Evolutionary conservation across 768 basidiomycete genomes (phyloP), one percentile per base, ranked within the genome.

Genomic region (Tricholoma sp.): DNA sequence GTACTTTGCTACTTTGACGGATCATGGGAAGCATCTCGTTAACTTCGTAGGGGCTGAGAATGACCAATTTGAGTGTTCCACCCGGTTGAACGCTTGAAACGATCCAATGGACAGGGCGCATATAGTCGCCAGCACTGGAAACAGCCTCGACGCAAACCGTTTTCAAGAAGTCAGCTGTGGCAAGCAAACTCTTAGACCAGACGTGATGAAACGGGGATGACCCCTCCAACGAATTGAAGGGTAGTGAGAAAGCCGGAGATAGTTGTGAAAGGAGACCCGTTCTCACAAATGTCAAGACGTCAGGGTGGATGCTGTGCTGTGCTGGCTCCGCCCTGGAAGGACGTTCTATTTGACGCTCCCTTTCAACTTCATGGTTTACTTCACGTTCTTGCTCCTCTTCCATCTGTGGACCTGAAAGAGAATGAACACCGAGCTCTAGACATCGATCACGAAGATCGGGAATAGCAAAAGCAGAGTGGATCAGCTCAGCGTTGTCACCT

Each of bases 321-420:
- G 69, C 70, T 5, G 75, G 61, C 4, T 32, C 32, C 3, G 68
- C 67, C 27, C 45, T 64, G 0, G 69, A 61, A 4, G 77, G 74
- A 5, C 76, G 68, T 60, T 77, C 66, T 1, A 73, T 57, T 54
- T 79, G 69, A 9, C 63, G 66, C 57, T 82, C 79, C 5, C 61
- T 64, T 59, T 80, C 78, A 4, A 71, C 66, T 61, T 82, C 76
- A 18, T 74, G 74, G 5, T 62, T 58, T 7, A 82, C 66, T 56
- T 82, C 79, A 22, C 80, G 66, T 54, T 82, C 81, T 57, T 82
- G 80, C 57, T 82, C 81, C 60, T 81, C 79, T 27, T 74, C 74
- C 63, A 77, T 63, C 34, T 55, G 61, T 19, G 34, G 57, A n/a
- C 64, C 58, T 11, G 50, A 35, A 4, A 73, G 32, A 1, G 58